phyloP scores from a whole-genome alignment of 768 basidiomycete genomes.

The Serendipita sp. region DNA sequence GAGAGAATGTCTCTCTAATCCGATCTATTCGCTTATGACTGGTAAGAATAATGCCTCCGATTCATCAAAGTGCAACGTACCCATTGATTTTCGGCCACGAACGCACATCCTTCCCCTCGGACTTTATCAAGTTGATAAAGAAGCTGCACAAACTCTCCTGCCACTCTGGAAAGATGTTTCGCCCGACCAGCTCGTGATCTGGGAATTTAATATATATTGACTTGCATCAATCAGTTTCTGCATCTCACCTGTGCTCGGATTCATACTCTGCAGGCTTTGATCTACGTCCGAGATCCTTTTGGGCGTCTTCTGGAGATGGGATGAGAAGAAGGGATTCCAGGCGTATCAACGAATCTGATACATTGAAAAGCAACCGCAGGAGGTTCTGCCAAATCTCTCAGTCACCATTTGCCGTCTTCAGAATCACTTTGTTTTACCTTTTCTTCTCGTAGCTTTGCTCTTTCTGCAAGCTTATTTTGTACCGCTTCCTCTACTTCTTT shows the following conservation, averaged over 20 bases:
- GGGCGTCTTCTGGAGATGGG: slow-evolving; percentile 28
- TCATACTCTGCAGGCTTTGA: slow-evolving; percentile 19
- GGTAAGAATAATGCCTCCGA: background rate
- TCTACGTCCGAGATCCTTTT: slow-evolving; percentile 22
- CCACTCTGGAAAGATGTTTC: slow-evolving; percentile 70
- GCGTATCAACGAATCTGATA: slow-evolving; percentile 80
- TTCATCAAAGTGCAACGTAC: slow-evolving; percentile 27
- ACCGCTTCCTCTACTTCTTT: slow-evolving; percentile 54
- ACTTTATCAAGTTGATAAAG: slow-evolving; percentile 82
- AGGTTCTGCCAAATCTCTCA: slow-evolving; percentile 35
- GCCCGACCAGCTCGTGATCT: slow-evolving; percentile 49
- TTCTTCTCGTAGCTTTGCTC: slow-evolving; percentile 67
- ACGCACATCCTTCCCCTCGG: slow-evolving; percentile 52
- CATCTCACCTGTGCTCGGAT: slow-evolving; percentile 28
- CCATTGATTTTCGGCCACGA: slow-evolving; percentile 72
- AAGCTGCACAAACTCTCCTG: slow-evolving; percentile 81
- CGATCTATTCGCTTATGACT: slow-evolving; percentile 54
- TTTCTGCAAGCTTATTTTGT: slow-evolving; percentile 56
- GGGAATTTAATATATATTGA: slow-evolving; percentile 9
- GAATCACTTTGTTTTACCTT: slow-evolving; percentile 35
- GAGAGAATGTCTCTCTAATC: slow-evolving; percentile 68
- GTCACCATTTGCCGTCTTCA: background rate
- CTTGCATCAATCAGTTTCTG: background rate
- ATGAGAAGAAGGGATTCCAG: slow-evolving; percentile 76
- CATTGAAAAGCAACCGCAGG: slow-evolving; percentile 73